A percentile compares a stretch with the other conserved stretches of the same genome.
Conservation (phyloP, 768 basidiomycete species). For the Pulveroboletus sp. region DNA sequence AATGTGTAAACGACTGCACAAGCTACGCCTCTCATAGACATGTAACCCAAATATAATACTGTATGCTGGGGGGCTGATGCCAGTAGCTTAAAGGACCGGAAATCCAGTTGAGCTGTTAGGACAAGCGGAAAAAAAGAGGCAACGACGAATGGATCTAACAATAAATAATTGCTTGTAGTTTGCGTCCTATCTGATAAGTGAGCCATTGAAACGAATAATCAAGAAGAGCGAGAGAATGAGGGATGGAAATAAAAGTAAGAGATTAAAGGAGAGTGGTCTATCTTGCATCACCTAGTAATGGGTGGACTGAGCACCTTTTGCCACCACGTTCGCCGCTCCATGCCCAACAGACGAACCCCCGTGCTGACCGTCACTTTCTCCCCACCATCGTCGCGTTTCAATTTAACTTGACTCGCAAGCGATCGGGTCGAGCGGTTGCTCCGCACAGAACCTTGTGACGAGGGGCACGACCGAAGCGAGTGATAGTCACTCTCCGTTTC, state of each 20-base stretch:
- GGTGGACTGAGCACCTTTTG: conserved; percentile 27
- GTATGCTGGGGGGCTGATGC: too few species aligned
- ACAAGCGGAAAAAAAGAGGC: too few species aligned
- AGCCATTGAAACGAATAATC: neutral
- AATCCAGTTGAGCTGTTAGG: too few species aligned
- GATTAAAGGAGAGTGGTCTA: neutral
- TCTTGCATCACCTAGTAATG: conserved; percentile 1
- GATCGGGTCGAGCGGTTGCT: conserved; percentile 19
- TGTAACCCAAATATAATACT: too few species aligned
- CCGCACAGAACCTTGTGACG: conserved; percentile 20
- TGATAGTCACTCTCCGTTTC: conserved; percentile 27
- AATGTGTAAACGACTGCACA: too few species aligned
- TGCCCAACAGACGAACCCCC: neutral
- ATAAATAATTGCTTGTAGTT: neutral
- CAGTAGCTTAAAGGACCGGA: too few species aligned
- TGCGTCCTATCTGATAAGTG: neutral
- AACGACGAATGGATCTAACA: neutral
- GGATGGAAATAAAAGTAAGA: neutral
- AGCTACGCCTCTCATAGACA: too few species aligned
- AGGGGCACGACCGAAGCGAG: conserved; percentile 24
- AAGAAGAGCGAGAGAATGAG: neutral
- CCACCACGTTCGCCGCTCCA: conserved; percentile 29
- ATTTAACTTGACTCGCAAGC: conserved; percentile 8
- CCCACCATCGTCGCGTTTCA: neutral
- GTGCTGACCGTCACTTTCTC: conserved; percentile 2